Evolutionary conservation across 768 basidiomycete species (phyloP), one percentile per base, ranked within the genome.

Genomic region (Epithele typhae): DNA sequence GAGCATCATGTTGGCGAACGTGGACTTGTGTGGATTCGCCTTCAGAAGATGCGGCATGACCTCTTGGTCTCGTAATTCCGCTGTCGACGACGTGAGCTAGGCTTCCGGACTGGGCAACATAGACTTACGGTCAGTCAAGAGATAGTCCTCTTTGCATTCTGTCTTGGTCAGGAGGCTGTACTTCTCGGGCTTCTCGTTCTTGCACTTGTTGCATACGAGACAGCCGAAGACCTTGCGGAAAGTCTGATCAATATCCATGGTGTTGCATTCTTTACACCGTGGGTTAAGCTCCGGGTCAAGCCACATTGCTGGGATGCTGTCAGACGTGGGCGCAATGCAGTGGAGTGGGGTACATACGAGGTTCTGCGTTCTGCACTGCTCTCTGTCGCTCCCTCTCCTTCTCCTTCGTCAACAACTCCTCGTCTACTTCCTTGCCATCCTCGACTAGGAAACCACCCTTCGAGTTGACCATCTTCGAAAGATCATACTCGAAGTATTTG

Each of bases 1-100:
- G 18, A 99, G 76, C 96, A 98, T 98, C 96, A 98, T 98, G 72
- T 98, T 99, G 27, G 89, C 88, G 61, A 89, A 98, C 0, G 91
- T 94, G 10, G 92, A 87, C 54, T 89, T 87, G 70, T 96, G 93
- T 3, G 92, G 94, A 63, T 97, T 97, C 17, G 91, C 87, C 60
- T 94, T 92, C 47, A 98, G 75, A 21, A 95, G 72, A 64, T 99
- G 96, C 0, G 95, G 96, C 54, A 99, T 78, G 15, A 87, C 69
- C 56, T 96, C 91, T 58, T 89, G 82, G 61, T 99, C 96, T 46
- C 87, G 83, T 22, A 99, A 74, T 62, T 99, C 96, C 25, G 94
- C 92, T 92, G 57, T 17, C 7, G 17, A n/a, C 18, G 9, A 36
- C 18, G 39, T 42, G 34, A 54, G 21, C 24, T 15, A 21, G n/a